Evolutionary conservation across 805 yeast species (phyloP).

Genomic region (Pichia rugopelliculosa): DNA sequence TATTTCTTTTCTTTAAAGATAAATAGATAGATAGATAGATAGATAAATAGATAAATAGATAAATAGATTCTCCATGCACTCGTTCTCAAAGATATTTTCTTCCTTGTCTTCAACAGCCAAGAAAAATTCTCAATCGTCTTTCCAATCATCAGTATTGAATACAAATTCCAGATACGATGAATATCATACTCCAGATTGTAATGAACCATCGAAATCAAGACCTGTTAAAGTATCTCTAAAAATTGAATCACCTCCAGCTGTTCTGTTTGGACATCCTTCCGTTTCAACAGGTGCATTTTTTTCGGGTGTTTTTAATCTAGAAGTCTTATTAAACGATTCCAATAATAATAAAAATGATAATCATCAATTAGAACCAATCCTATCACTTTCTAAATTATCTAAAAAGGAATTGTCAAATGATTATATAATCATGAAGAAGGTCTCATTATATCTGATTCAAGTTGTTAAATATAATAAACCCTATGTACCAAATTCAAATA

Average conservation of each 20-base stretch:
- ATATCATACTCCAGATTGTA: conserved; percentile 23
- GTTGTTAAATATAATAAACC: conserved; percentile 60
- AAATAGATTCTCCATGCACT: too few relatives aligned
- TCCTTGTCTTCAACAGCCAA: not conserved
- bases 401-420: conserved; percentile 22
- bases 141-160: not conserved
- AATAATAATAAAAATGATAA: not conserved
- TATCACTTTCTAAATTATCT: conserved; percentile 19
- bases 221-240: conserved; percentile 42
- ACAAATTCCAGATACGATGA: conserved; percentile 11
- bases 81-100: not conserved
- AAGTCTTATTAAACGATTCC: conserved; percentile 28
- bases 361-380: conserved; percentile 13
- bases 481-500: conserved; percentile 45
- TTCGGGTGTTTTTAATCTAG: conserved; percentile 67
- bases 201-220: conserved; percentile 19
- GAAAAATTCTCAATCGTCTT: not conserved
- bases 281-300: conserved; percentile 83
- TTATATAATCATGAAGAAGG: conserved; percentile 46
- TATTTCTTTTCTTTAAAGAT: too few relatives aligned
- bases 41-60: too few relatives aligned
- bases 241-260: conserved; percentile 87
- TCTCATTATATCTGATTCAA: conserved; percentile 66
- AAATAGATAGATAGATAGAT: too few relatives aligned
- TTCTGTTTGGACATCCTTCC: conserved; percentile 68